Evolutionary conservation across 345 rosid species (phyloP).

Genomic region (Syzygium oleosum): DNA sequence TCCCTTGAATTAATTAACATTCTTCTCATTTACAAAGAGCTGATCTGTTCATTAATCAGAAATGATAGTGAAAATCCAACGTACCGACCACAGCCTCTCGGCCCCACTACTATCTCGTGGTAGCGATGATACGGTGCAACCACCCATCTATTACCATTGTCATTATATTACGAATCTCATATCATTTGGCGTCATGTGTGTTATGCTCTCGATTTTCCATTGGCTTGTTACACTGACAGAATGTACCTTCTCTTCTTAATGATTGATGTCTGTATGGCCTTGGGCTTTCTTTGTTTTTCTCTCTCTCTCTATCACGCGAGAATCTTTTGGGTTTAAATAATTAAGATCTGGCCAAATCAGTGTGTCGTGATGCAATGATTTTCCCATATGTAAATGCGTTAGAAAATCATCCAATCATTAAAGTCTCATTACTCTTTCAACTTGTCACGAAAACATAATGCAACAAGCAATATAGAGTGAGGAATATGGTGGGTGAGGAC

Average conservation of each 20-base stretch:
- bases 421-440: too few species aligned
- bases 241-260: neutral
- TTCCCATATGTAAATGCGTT: neutral
- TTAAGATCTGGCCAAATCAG: neutral
- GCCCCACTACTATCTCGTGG: too few species aligned
- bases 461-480: neutral
- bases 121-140: neutral
- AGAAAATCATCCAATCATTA: neutral
- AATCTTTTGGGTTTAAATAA: neutral
- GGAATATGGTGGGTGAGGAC: neutral
- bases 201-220: neutral
- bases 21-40: neutral
- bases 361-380: neutral
- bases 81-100: neutral
- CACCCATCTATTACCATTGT: neutral
- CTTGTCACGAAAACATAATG: too few species aligned
- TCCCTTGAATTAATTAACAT: neutral
- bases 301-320: neutral
- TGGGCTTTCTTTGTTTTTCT: neutral
- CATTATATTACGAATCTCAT: rapidly evolving
- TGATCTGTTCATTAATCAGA: neutral
- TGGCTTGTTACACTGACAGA: neutral
- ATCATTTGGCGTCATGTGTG: neutral
- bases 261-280: neutral
- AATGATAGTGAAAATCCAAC: neutral